Base-by-base conservation (phyloP, 2,329 filamentous ascomycete genomes). In the Fusarium odoratissimum region DNA sequence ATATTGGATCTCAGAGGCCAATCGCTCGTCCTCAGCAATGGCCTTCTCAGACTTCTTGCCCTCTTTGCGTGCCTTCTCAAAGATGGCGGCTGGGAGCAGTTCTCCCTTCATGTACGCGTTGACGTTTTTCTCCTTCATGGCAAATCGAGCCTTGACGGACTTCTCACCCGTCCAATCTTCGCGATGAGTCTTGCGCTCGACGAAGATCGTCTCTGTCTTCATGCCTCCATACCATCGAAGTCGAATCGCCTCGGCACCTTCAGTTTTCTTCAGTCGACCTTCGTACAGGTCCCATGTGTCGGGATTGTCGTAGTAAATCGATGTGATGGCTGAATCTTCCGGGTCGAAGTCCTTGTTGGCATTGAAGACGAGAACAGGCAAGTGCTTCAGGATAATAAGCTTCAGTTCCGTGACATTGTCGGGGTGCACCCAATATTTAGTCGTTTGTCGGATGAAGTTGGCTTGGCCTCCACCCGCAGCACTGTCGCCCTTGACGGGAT, bases 81-180 rank as follows among this genome's bases (percentile, higher is more conserved):
- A 98, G n/a, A 97, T 90, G 67, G 93, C 91, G 41, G 92, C 91
- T 1, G 96, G 95, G 4, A 95, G 93, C 79, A 97, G 88, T 76
- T 95, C 91, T 60, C 96, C 96, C 56, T 88, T 88, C 82, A 99
- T 86, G 81, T 95, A 99, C 19, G 94, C 89, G 79, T 98, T 98
- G 79, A 99, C 92, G 71, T 98, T 93, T 88, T 99, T 99, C 85
- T 99, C 96, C 85, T 99, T 98, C 73, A 96, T 87, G 13, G 93
- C 89, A 79, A 99, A 99, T 46, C 96, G 93, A 46, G 96, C 95
- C 85, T 99, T 99, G 84, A 99, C 96, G 4, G 95, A 98, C 84
- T 98, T 97, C 82, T 99, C 96, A 65, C 96, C 96, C 0, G 96
- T 99, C 96, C 96, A 99, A 82, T 99, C 96, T 82, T 99, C 96